Conservation (phyloP, 768 basidiomycete species). For the Kwoniella mangroviensis region DNA sequence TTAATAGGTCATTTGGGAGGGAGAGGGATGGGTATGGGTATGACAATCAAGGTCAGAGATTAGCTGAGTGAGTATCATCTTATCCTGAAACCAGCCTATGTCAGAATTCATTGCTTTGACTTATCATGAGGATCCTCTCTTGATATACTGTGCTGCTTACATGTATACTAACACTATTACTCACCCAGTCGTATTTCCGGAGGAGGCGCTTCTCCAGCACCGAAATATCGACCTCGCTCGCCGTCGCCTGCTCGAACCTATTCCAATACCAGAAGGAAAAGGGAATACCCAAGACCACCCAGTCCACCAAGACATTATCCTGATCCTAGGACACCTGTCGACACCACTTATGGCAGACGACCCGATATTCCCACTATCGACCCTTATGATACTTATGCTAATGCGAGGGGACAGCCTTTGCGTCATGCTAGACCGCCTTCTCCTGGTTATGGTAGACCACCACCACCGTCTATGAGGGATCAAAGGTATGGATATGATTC, state of each 20-base stretch:
- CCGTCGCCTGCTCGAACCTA: slow-evolving; percentile 7
- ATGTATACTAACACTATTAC: neutral
- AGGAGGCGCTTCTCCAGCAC: neutral
- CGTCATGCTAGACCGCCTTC: neutral
- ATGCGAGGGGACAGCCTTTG: neutral
- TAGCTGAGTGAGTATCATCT: slow-evolving; percentile 14
- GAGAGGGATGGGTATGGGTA: neutral
- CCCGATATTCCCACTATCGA: neutral
- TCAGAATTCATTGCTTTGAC: neutral
- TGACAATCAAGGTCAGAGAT: neutral
- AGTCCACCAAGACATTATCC: neutral
- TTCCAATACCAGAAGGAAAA: neutral
- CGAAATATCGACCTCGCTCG: slow-evolving; percentile 7
- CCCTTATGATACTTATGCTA: slow-evolving; percentile 1
- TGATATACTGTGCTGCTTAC: too few species aligned
- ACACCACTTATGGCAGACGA: neutral
- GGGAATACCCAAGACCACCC: neutral
- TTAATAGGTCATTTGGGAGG: neutral
- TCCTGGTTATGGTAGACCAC: neutral
- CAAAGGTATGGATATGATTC: neutral
- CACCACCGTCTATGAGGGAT: slow-evolving; percentile 1
- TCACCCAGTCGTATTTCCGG: slow-evolving; percentile 12
- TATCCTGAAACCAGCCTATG: too few species aligned
- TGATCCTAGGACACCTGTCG: slow-evolving; percentile 7
- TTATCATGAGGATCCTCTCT: too few species aligned